These are phyloP conservation scores for Nakazawaea populi DNA, from an alignment of 805 yeast species.

Conservation along the genomic window DNA sequence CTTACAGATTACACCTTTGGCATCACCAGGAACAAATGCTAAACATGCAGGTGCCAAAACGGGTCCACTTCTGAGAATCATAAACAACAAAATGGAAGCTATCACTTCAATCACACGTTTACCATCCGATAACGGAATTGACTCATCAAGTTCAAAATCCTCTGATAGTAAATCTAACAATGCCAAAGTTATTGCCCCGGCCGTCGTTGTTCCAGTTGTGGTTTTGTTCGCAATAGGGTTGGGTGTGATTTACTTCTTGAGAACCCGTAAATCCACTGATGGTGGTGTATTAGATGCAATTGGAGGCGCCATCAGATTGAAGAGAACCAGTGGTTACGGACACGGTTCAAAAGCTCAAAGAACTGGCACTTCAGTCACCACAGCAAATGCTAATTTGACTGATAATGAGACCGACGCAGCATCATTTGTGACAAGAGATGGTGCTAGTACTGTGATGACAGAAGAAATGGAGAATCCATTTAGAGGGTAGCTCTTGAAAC, in stretches of 20 bases:
- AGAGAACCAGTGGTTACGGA: constrained; percentile 5
- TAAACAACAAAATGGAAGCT: constrained; percentile 26
- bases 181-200: constrained; percentile 32
- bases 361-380: constrained; percentile 1
- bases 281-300: not conserved
- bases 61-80: constrained; percentile 35
- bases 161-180: constrained; percentile 5
- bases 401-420: not conserved
- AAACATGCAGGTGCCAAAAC: constrained; percentile 29
- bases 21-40: constrained; percentile 27
- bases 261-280: constrained; percentile 9
- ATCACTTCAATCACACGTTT: constrained; percentile 25
- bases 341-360: constrained; percentile 7
- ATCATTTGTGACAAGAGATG: not conserved
- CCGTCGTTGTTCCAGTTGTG: constrained; percentile 36
- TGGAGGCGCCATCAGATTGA: constrained; percentile 7
- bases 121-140: constrained; percentile 34
- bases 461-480: constrained; percentile 4
- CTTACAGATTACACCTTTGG: constrained; percentile 32
- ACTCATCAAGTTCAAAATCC: constrained; percentile 13
- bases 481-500: not conserved
- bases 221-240: constrained; percentile 23
- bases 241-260: constrained; percentile 26
- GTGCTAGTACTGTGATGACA: not conserved
- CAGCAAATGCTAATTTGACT: constrained; percentile 1